phyloP scores from a whole-genome alignment of 148 eudicot species.

The Heliosperma pusillum region DNA sequence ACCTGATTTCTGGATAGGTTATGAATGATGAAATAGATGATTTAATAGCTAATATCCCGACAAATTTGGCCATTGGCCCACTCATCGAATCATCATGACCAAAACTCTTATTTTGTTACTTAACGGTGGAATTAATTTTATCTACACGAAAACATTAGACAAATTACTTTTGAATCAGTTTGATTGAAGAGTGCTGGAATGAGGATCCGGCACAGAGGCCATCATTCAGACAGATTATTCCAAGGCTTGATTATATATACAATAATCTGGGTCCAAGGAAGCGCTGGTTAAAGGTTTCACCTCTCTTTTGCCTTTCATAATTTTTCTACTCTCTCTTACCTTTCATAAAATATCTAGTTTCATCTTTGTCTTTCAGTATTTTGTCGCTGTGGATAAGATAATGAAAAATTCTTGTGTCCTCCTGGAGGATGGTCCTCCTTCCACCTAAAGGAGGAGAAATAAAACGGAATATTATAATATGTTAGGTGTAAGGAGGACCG shows the following conservation, averaged over 20 bases:
- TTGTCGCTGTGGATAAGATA: not conserved
- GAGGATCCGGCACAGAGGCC: slow-evolving; percentile 74
- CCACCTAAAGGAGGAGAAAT: too few species aligned
- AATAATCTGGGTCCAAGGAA: slow-evolving; percentile 46
- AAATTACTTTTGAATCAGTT: slow-evolving; percentile 38
- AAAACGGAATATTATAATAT: too few species aligned
- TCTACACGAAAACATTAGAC: slow-evolving; percentile 4
- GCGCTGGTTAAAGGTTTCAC: slow-evolving; percentile 72
- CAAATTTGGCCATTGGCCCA: not conserved
- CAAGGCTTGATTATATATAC: slow-evolving; percentile 57
- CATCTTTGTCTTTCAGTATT: not conserved
- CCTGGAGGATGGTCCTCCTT: too few species aligned
- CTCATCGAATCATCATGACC: too few species aligned
- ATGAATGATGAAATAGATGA: not conserved
- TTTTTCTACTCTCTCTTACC: not conserved
- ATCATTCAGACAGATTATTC: slow-evolving; percentile 70
- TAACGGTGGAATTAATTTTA: not conserved
- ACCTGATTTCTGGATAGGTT: not conserved
- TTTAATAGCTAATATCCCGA: not conserved
- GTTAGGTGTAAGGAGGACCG: too few species aligned
- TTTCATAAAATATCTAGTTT: not conserved
- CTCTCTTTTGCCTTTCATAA: not conserved
- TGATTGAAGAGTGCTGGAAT: slow-evolving; percentile 88
- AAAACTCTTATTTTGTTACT: not conserved
- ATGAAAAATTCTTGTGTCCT: too few species aligned